phyloP scores from a whole-genome alignment of 23 red algal species.

The Gracilaria domingensis region DNA sequence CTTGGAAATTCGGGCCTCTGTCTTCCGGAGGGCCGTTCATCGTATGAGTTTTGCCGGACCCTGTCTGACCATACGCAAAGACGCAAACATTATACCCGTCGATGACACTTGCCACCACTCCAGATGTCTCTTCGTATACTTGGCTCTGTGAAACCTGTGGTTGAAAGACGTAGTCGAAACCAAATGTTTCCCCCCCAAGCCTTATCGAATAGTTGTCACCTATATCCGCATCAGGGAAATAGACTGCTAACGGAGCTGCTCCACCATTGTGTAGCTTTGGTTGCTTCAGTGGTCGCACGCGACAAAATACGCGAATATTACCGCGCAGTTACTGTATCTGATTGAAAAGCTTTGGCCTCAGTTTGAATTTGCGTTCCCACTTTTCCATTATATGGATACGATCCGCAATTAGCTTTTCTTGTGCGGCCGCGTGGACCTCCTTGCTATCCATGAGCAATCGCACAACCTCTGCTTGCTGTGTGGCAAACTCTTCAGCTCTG shows the following conservation, averaged over 20 bases:
- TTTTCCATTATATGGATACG: constrained; percentile 2
- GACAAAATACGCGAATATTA: constrained; percentile 99
- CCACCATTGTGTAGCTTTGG: constrained; percentile 1
- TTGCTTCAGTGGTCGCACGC: constrained; percentile 76
- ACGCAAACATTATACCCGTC: constrained; percentile 99
- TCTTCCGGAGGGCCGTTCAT: constrained; percentile 82
- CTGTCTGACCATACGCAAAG: constrained; percentile 96
- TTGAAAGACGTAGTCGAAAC: constrained; percentile 94
- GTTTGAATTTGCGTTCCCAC: constrained; percentile 81
- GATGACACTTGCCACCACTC: constrained; percentile 81
- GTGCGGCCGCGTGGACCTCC: constrained; percentile 33
- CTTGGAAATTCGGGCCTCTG: constrained; percentile 89
- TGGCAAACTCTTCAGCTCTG: constrained; percentile 54
- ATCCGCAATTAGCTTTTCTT: constrained; percentile 34
- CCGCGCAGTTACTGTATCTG: constrained; percentile 93
- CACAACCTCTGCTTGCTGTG: constrained; percentile 49
- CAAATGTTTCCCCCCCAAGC: constrained; percentile 73
- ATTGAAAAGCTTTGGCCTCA: constrained; percentile 91
- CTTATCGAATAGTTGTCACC: constrained; percentile 43
- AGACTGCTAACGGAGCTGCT: constrained; percentile 9
- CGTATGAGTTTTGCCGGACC: constrained; percentile 97
- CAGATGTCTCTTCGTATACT: constrained; percentile 90
- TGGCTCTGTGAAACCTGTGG: constrained; percentile 57
- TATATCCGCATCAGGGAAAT: constrained; percentile 48
- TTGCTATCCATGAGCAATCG: constrained; percentile 59